A percentile compares a stretch with the other conserved stretches of the same genome.
phyloP scores from a whole-genome alignment of 2,329 filamentous ascomycete genomes.

The Colletotrichum endophyticum region DNA sequence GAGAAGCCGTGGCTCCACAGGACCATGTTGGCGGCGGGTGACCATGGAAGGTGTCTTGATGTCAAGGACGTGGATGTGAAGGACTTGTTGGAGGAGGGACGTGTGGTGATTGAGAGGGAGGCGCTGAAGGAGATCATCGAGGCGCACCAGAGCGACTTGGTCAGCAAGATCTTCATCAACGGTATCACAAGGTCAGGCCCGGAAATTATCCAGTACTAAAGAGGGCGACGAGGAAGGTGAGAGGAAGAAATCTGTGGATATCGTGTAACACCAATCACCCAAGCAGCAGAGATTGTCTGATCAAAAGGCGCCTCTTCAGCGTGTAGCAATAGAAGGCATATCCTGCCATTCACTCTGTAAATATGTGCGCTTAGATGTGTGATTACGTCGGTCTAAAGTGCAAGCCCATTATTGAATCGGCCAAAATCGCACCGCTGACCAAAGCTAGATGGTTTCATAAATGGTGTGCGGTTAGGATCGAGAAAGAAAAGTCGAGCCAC shows the following conservation, averaged over 20 bases:
- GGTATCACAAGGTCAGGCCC: slow-evolving; percentile 39
- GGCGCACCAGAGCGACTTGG: slow-evolving; percentile 72
- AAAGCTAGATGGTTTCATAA: background rate
- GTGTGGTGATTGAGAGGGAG: slow-evolving; percentile 83
- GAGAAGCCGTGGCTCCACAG: slow-evolving; percentile 67
- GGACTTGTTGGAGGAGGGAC: slow-evolving; percentile 83
- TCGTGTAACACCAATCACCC: slow-evolving; percentile 18
- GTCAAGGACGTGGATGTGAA: slow-evolving; percentile 92
- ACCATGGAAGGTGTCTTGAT: slow-evolving; percentile 72
- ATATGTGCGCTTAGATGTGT: background rate
- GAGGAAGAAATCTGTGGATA: background rate
- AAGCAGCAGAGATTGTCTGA: slow-evolving; percentile 6
- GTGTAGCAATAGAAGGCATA: slow-evolving; percentile 20
- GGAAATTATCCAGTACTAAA: slow-evolving; percentile 35
- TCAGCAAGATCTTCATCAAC: slow-evolving; percentile 50
- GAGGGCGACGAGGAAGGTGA: background rate
- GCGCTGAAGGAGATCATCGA: slow-evolving; percentile 79
- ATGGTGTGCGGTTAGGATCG: background rate
- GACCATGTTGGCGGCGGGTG: slow-evolving; percentile 66
- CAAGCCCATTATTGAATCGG: background rate
- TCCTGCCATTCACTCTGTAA: slow-evolving; percentile 5
- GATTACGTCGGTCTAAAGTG: background rate
- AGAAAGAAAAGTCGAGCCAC: background rate
- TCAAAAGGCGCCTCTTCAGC: slow-evolving; percentile 10
- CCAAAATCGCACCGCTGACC: background rate